phyloP scores from a whole-genome alignment of 129 eudicot species.

The Pittosporum tobira region DNA sequence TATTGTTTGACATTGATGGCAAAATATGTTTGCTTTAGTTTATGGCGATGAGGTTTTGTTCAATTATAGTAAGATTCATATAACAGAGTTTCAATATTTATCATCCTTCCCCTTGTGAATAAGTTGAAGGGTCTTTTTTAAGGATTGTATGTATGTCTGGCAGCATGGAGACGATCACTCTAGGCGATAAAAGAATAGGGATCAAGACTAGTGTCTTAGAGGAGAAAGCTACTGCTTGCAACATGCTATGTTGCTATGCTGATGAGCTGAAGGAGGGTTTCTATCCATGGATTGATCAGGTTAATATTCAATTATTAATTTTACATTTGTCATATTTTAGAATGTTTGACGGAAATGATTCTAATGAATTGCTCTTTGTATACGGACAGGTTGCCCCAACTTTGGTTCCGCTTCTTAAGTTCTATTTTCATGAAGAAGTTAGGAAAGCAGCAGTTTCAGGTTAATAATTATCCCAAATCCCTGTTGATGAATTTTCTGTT shows the following conservation, averaged over 20 bases:
- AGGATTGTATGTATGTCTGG: conserved; percentile 15
- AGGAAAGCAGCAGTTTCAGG: conserved; percentile 99
- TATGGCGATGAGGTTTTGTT: background rate
- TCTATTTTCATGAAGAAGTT: conserved; percentile 98
- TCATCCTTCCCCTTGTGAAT: background rate
- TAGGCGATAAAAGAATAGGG: conserved; percentile 96
- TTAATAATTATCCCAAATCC: conserved; percentile 5
- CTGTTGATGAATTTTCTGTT: background rate
- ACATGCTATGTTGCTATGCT: conserved; percentile 97
- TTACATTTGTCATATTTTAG: background rate
- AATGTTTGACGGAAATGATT: background rate
- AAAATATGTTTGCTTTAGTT: background rate
- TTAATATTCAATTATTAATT: conserved; percentile 13
- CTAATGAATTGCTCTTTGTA: conserved; percentile 1
- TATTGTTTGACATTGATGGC: background rate
- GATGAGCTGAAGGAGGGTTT: conserved; percentile 98
- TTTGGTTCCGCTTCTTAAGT: conserved; percentile 89
- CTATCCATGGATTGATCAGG: conserved; percentile 99
- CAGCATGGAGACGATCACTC: conserved; percentile 99
- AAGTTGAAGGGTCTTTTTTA: background rate
- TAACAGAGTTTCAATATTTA: background rate
- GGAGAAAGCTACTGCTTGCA: conserved; percentile 99
- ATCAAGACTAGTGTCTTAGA: conserved; percentile 96
- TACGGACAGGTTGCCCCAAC: conserved; percentile 82
- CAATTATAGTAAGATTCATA: background rate